phyloP scores from a whole-genome alignment of 2,329 filamentous ascomycete species.

The Colletotrichum musae region DNA sequence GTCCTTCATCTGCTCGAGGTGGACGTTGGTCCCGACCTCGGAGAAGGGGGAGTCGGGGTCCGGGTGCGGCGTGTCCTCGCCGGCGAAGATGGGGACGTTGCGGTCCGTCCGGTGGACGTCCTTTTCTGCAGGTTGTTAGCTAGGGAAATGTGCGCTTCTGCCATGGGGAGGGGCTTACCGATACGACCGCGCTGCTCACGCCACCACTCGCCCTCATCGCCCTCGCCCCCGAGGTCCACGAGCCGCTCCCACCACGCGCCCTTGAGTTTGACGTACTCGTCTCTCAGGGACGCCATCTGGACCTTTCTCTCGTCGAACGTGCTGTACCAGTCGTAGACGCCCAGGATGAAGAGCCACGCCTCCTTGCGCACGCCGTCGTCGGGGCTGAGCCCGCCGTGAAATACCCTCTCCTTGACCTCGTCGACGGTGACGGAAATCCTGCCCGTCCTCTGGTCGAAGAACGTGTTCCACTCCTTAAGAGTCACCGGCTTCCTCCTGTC shows the following conservation, averaged over 20 bases:
- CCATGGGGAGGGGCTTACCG: conserved; percentile 81
- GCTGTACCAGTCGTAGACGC: conserved; percentile 94
- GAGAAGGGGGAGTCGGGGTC: conserved; percentile 97
- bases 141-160: too few relatives aligned
- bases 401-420: conserved; percentile 97
- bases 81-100: conserved; percentile 93
- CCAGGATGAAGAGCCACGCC: conserved; percentile 94
- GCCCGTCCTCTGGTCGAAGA: conserved; percentile 84
- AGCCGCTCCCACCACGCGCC: conserved; percentile 96
- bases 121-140: conserved; percentile 77
- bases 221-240: conserved; percentile 83
- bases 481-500: conserved; percentile 85
- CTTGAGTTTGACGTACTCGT: conserved; percentile 95
- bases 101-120: conserved; percentile 98
- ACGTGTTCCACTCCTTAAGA: conserved; percentile 89
- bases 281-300: conserved; percentile 85
- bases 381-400: conserved; percentile 90
- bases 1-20: conserved; percentile 99
- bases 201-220: conserved; percentile 95
- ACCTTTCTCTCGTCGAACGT: conserved; percentile 87
- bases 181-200: conserved; percentile 93
- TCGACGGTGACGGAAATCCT: conserved; percentile 84
- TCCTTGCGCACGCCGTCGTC: conserved; percentile 96
- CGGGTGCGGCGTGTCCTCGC: conserved; percentile 96
- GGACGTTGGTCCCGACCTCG: conserved; percentile 93